Base-by-base conservation (phyloP, 495 filamentous ascomycete species). In the Aspergillus cavernicola region DNA sequence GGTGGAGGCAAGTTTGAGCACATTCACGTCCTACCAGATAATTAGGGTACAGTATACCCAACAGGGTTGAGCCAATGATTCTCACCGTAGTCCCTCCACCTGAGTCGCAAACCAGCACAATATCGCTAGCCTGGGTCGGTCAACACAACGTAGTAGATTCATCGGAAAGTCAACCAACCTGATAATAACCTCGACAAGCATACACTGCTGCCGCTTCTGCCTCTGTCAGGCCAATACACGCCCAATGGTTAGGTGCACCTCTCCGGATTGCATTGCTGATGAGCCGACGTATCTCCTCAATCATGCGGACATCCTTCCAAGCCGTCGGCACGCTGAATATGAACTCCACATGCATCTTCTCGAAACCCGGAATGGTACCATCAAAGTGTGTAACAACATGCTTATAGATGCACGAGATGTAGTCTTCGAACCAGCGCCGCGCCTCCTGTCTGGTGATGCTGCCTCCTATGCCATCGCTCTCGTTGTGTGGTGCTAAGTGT, bases 301-400 rank as follows among this genome's bases (percentile, higher is more conserved):
- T 75, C 47, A 81, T 80, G 2, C 73, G 68, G 23, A 76, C 68
- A 49, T 75, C 77, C 28, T 77, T 78, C 85, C 85, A 88, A 5
- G 84, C 85, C 8, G 84, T 87, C 9, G 85, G 85, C 4, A 86
- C 82, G 52, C 79, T 83, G 62, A 87, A 87, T 23, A 85, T 65
- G 58, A 86, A 87, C 56, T 86, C 81, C 18, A 86, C 77, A 4
- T 62, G 71, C 52, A 47, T 40, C 6, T 10, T 35, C 74, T 63
- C 47, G 68, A 65, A 28, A 55, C 58, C 59, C n/a, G 71, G 67
- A 18, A 72, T 56, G 28, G 69, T 66, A 45, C 70, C 48, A 46
- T 68, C 53, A 45, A 82, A 72, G 46, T 73, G 72, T 53, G 76
- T 53, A 16, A 77, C 70, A 7, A 84, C 63, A 54, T 85, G 80